phyloP scores from a whole-genome alignment of 2,329 filamentous ascomycete species.

The Alternaria angustiovoidea region DNA sequence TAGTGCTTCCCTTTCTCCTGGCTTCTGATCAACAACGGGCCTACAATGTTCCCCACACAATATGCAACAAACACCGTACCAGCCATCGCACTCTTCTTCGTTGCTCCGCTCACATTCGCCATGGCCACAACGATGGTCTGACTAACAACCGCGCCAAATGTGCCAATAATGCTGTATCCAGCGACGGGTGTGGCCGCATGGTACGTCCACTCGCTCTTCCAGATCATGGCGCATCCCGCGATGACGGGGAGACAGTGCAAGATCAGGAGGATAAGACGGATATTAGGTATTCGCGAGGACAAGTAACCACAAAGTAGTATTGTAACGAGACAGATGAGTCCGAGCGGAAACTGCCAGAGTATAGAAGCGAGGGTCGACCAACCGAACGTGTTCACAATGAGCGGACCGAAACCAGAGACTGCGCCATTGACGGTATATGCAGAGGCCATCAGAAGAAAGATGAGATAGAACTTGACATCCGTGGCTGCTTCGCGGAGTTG shows the following conservation, averaged over 20 bases:
- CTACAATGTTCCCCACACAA: constrained; percentile 78
- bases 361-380: constrained; percentile 51
- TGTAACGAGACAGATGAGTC: constrained; percentile 70
- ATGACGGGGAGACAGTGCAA: constrained; percentile 76
- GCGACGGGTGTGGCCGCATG: constrained; percentile 71
- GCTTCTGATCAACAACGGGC: constrained; percentile 74
- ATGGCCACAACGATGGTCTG: constrained; percentile 66
- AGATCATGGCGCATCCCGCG: constrained; percentile 76
- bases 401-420: constrained; percentile 50
- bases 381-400: constrained; percentile 53
- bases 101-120: constrained; percentile 77
- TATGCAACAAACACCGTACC: constrained; percentile 78
- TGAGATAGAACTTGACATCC: constrained; percentile 54
- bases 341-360: constrained; percentile 75
- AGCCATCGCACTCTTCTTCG: constrained; percentile 80
- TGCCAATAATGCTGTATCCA: constrained; percentile 76
- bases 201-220: constrained; percentile 71
- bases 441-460: constrained; percentile 50
- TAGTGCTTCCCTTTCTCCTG: constrained; percentile 72
- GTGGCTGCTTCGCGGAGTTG: constrained; percentile 59
- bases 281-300: constrained; percentile 66
- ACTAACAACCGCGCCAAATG: constrained; percentile 75
- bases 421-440: constrained; percentile 67
- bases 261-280: constrained; percentile 71
- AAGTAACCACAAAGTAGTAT: constrained; percentile 74